Conservation (phyloP, 2,329 filamentous ascomycete genomes). For the Aspergillus hortae region DNA sequence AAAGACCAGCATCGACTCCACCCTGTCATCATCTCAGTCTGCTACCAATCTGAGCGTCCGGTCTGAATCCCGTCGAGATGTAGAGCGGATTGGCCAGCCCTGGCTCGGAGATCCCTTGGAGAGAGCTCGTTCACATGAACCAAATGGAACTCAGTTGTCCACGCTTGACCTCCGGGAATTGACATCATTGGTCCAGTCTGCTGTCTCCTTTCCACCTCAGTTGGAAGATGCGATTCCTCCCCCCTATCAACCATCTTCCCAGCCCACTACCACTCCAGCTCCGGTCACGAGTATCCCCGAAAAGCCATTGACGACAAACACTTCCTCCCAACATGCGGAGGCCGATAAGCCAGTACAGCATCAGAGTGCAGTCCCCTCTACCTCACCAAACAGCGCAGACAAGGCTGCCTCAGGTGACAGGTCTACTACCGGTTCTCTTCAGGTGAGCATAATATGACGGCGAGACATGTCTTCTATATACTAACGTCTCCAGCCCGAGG, state of each 20-base stretch:
- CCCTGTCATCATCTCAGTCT: slow-evolving; percentile 12
- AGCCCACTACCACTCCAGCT: neutral
- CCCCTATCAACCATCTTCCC: slow-evolving; percentile 12
- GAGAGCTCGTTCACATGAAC: slow-evolving; percentile 10
- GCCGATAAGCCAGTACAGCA: neutral
- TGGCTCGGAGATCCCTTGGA: slow-evolving; percentile 31
- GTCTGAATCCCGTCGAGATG: slow-evolving; percentile 30
- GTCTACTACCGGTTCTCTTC: neutral
- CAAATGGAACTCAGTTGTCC: slow-evolving; percentile 19
- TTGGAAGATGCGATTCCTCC: slow-evolving; percentile 21
- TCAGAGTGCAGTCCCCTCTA: neutral
- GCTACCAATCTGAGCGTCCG: slow-evolving; percentile 19
- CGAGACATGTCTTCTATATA: neutral
- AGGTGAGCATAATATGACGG: neutral
- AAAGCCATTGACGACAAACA: neutral
- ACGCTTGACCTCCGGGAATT: slow-evolving; percentile 32
- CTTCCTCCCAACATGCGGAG: neutral
- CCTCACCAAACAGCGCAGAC: neutral
- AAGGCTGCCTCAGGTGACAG: neutral
- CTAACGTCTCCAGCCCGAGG: slow-evolving; percentile 7
- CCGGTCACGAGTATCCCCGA: neutral
- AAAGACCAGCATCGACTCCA: slow-evolving; percentile 22
- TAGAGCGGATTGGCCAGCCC: slow-evolving; percentile 36
- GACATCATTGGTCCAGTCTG: slow-evolving; percentile 30
- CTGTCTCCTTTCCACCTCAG: slow-evolving; percentile 25